These are phyloP conservation scores for Talaromyces funiculosus DNA, from an alignment of 2,329 filamentous ascomycete genomes.

Conservation along the genomic window DNA sequence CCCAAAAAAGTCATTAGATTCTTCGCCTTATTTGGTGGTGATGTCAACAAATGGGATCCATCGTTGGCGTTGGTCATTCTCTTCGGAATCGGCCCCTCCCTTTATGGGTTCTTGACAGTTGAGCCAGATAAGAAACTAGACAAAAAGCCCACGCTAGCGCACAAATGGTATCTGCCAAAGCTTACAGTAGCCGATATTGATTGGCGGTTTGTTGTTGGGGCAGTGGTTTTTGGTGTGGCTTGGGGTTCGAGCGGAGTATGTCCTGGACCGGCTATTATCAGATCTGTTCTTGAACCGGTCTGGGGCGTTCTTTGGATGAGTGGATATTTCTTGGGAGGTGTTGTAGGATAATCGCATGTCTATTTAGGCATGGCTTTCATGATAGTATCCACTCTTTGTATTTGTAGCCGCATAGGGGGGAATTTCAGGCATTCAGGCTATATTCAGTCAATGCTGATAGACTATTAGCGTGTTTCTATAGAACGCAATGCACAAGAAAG, in stretches of 20 bases:
- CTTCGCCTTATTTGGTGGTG: constrained; percentile 39
- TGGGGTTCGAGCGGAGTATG: constrained; percentile 50
- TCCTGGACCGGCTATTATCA: constrained; percentile 48
- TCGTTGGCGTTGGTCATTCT: constrained; percentile 46
- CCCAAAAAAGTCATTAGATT: constrained; percentile 48
- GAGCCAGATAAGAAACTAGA: constrained; percentile 25
- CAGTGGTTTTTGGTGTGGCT: constrained; percentile 45
- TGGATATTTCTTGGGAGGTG: constrained; percentile 43
- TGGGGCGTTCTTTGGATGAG: constrained; percentile 46
- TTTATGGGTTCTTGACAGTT: constrained; percentile 30
- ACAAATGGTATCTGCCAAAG: constrained; percentile 40
- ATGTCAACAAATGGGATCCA: constrained; percentile 45
- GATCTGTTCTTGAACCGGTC: constrained; percentile 41
- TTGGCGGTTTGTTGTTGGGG: constrained; percentile 44
- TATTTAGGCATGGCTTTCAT: not conserved
- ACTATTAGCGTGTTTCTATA: not conserved
- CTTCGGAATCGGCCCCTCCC: constrained; percentile 46
- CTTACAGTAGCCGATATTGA: constrained; percentile 45
- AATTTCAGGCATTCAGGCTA: not conserved
- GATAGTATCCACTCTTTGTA: not conserved
- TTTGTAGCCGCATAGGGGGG: not conserved
- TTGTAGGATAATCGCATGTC: not conserved
- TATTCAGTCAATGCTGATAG: not conserved
- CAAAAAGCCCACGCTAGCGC: constrained; percentile 34
- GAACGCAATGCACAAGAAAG: constrained; percentile 11